Base-by-base conservation (phyloP, 2,329 filamentous ascomycete species). In the Botrytis squamosa region DNA sequence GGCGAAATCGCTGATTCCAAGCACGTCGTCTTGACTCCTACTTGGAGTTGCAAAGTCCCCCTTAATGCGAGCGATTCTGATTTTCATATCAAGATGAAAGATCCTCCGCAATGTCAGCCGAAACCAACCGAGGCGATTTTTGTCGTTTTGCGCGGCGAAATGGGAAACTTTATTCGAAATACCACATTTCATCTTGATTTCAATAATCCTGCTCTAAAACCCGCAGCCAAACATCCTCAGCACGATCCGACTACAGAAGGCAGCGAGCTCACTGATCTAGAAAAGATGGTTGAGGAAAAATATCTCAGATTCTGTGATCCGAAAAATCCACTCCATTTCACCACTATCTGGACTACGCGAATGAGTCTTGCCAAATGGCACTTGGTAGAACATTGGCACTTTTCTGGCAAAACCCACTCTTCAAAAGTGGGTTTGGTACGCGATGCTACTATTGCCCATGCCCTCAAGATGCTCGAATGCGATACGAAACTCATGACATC, bases 51-150 rank as follows among this genome's bases (percentile, higher is more conserved):
- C 81, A 86, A 84, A 75, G 81, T 88, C 46, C 89, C 88, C 2
- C 84, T 89, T 69, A 90, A 90, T 76, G 85, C 90, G 77, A 90
- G 90, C 79, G 89, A 91, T 77, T 85, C 86, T 18, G 88, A 90
- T 77, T 82, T 91, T 7, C 85, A 89, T 76, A 77, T 86, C 6
- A 84, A 90, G 70, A 87, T 88, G 76, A 90, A 88, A 78, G 87
- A 88, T 63, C 79, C 84, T 0, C 88, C 87, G 0, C 80, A 81
- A 4, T 81, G 85, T 2, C 86, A 88, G 73, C 79, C 78, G 8
- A 87, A 86, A 2, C 84, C 87, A 6, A 90, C 88, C 0, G 89
- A 90, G 77, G 89, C 90, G 85, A 81, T 90, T 10, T 91, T 90
- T 77, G 84, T 85, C 22, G 83, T 90, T 18, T 86, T 87, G 0